Evolutionary conservation across 225 moss, liverwort and hornwort genomes (phyloP).

Genomic region (Takakia lepidozioides): DNA sequence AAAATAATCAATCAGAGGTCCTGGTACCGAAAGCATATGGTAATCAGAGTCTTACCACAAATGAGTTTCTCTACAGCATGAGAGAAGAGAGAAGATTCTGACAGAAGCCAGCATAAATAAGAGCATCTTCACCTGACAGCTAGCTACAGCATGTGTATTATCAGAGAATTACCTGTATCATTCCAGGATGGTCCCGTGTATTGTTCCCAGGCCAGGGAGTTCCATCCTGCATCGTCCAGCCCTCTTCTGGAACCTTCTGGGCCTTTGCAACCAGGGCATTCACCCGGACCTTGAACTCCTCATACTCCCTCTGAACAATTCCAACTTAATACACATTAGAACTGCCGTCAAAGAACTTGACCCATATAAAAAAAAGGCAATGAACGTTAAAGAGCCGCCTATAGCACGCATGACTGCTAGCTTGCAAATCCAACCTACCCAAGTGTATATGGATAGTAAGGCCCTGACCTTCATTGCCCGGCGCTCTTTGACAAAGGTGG

Average conservation of each 20-base stretch:
- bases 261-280: slow-evolving; percentile 89
- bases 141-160: too few relatives aligned
- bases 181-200: slow-evolving; percentile 82
- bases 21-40: background rate
- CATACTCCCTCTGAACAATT: slow-evolving; percentile 80
- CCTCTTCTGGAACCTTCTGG: slow-evolving; percentile 83
- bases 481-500: slow-evolving; percentile 87
- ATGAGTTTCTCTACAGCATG: too few relatives aligned
- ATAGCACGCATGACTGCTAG: too few relatives aligned
- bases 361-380: too few relatives aligned
- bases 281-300: slow-evolving; percentile 92
- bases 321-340: background rate
- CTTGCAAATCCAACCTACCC: too few relatives aligned
- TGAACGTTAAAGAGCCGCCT: too few relatives aligned
- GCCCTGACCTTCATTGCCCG: slow-evolving; percentile 95
- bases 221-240: slow-evolving; percentile 99
- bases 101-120: too few relatives aligned
- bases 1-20: background rate
- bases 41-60: too few relatives aligned
- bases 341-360: background rate
- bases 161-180: slow-evolving; percentile 90
- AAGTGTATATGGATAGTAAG: too few relatives aligned
- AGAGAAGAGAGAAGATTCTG: too few relatives aligned
- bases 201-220: slow-evolving; percentile 99
- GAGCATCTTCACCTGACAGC: too few relatives aligned